Percentiles rank a stretch among this genome's conserved stretches.
Evolutionary conservation across 352 stramenopile species (phyloP).

Genomic region (Thalassiosira mediterranea): DNA sequence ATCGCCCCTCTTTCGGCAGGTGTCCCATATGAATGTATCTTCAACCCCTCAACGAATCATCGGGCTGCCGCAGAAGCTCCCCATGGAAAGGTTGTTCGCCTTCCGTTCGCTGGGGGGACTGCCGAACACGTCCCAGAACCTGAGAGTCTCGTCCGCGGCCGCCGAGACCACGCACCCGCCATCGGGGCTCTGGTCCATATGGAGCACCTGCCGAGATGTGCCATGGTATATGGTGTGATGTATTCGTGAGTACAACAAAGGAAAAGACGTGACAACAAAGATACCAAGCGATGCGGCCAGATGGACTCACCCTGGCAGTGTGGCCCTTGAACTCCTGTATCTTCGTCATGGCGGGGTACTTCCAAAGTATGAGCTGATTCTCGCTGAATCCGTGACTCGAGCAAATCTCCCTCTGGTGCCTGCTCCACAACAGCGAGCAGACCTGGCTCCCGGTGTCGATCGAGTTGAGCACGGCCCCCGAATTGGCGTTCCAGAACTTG

Average conservation of each 20-base stretch:
- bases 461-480: slow-evolving; percentile 90
- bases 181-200: slow-evolving; percentile 95
- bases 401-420: slow-evolving; percentile 91
- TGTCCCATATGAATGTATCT: neutral
- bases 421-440: slow-evolving; percentile 94
- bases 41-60: slow-evolving; percentile 49
- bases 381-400: slow-evolving; percentile 97
- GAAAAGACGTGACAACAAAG: no score
- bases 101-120: slow-evolving; percentile 52
- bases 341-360: slow-evolving; percentile 97
- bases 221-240: no score
- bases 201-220: slow-evolving; percentile 92
- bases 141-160: slow-evolving; percentile 97
- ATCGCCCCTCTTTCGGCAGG: neutral
- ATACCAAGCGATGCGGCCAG: no score
- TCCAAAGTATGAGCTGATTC: slow-evolving; percentile 98
- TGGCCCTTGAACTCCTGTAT: slow-evolving; percentile 98
- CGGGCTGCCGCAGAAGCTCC: slow-evolving; percentile 51
- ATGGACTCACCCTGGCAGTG: slow-evolving; percentile 91
- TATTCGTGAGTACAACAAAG: no score
- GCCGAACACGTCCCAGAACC: slow-evolving; percentile 99
- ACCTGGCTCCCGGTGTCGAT: slow-evolving; percentile 98
- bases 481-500: slow-evolving; percentile 98
- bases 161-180: slow-evolving; percentile 96
- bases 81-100: slow-evolving; percentile 44